A percentile compares a stretch with the other conserved stretches of the same genome.
Conservation (phyloP, 371 early-diverging fungal species). For the Globomyces sp. region DNA sequence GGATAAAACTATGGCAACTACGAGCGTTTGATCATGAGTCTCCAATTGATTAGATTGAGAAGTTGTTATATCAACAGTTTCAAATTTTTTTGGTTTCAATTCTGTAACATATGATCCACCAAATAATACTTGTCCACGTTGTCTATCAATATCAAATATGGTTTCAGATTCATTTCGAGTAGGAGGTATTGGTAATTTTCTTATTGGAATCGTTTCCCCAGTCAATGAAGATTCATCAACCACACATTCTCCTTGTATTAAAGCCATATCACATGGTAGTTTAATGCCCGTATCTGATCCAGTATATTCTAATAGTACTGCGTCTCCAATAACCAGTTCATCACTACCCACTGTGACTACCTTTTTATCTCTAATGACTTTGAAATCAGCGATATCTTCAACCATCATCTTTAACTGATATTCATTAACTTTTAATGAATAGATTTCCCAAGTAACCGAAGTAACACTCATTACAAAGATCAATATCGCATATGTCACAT, state of each 20-base stretch:
- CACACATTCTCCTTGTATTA: constrained; percentile 69
- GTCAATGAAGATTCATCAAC: constrained; percentile 80
- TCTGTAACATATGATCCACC: constrained; percentile 29
- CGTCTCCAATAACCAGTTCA: constrained; percentile 38
- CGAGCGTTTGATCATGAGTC: not conserved
- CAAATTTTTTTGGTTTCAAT: constrained; percentile 21
- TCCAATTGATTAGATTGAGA: no score
- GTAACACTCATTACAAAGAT: constrained; percentile 30
- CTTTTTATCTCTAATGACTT: constrained; percentile 27
- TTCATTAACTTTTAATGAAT: constrained; percentile 34
- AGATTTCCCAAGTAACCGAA: constrained; percentile 43
- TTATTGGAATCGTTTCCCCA: constrained; percentile 34
- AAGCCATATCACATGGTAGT: constrained; percentile 36
- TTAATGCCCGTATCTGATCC: constrained; percentile 5
- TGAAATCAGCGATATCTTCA: not conserved
- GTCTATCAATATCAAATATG: constrained; percentile 13
- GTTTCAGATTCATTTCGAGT: constrained; percentile 9
- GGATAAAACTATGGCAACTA: constrained; percentile 28
- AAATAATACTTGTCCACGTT: constrained; percentile 24
- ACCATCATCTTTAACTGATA: constrained; percentile 22
- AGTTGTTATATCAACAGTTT: not conserved
- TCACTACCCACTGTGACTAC: constrained; percentile 2
- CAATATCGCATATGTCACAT: constrained; percentile 33
- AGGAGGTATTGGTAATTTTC: constrained; percentile 25
- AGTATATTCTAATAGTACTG: constrained; percentile 16